Base-by-base conservation (phyloP, 2,329 filamentous ascomycete species). In the Cladophialophora exuberans region DNA sequence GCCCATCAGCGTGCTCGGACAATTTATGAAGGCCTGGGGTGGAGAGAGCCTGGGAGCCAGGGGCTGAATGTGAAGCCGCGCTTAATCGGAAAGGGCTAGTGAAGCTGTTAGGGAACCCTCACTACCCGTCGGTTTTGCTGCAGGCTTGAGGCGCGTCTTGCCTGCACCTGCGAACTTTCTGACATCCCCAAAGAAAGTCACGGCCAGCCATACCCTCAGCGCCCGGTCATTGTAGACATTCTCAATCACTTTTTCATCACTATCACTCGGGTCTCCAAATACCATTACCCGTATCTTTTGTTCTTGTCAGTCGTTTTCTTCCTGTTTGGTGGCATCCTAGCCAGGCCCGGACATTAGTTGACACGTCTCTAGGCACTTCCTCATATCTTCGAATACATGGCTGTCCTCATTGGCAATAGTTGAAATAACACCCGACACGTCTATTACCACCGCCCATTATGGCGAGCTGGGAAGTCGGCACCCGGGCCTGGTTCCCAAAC, bases 401-500 rank as follows among this genome's bases (percentile, higher is more conserved):
- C 50, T 58, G 26, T 45, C 52, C 47, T 55, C 58, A 36, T 43
- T 45, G 39, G 46, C 52, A 26, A 41, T 47, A 58, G 54, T 59
- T 64, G 56, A 59, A 13, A 56, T 36, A 43, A 18, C 36, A 48
- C 28, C 54, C 22, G 35, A 50, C 31, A 60, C 43, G n/a, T 62
- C 60, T 58, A 49, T 46, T 72, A 71, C 71, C 75, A 96, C 96
- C 92, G 90, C 90, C 79, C 89, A 95, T 76, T 90, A 84, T 72
- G 97, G 95, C 79, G 50, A 60, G 56, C 39, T 65, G 62, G 62
- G 92, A 97, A 81, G 85, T 97, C 70, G 94, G 93, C 71, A 97
- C 93, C 69, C 86, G 90, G 83, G 94, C 92, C 72, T 99, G 94
- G 94, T 94, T 97, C 83, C 92, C 94, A 67, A 94, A 99, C 79